Evolutionary conservation across 2,329 filamentous ascomycete species (phyloP).

Genomic region (Aspergillus quadricinctus): DNA sequence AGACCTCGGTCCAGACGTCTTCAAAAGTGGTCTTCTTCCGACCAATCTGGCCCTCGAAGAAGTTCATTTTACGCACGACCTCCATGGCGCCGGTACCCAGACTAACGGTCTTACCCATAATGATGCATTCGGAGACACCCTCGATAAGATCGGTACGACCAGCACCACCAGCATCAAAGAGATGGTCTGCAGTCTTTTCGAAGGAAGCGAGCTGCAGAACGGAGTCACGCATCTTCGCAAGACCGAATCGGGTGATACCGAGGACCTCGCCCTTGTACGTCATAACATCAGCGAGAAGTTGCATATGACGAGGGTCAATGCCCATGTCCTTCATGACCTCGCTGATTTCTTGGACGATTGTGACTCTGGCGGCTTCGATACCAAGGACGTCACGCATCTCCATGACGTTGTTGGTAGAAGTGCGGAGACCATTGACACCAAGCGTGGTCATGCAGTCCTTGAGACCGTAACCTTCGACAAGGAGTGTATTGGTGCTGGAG

Average conservation of each 20-base stretch:
- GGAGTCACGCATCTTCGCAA: conserved; percentile 93
- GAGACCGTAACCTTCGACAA: conserved; percentile 92
- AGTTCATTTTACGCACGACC: conserved; percentile 71
- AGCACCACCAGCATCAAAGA: conserved; percentile 88
- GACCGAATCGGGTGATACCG: conserved; percentile 91
- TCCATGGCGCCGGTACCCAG: conserved; percentile 91
- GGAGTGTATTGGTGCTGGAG: conserved; percentile 65
- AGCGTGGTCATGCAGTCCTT: conserved; percentile 87
- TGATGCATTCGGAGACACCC: conserved; percentile 94
- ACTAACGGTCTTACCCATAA: conserved; percentile 92
- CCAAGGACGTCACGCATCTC: conserved; percentile 83
- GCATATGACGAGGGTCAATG: conserved; percentile 97
- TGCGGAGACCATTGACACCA: conserved; percentile 74
- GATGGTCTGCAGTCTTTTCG: conserved; percentile 95
- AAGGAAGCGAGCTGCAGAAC: conserved; percentile 93
- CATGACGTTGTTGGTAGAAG: conserved; percentile 81
- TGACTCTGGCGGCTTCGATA: conserved; percentile 87
- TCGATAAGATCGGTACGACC: conserved; percentile 92
- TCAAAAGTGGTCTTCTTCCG: conserved; percentile 64
- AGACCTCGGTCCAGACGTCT: conserved; percentile 46
- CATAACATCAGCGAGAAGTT: conserved; percentile 95
- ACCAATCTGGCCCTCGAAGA: conserved; percentile 57
- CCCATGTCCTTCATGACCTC: conserved; percentile 90
- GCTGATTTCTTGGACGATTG: conserved; percentile 84
- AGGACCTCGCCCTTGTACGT: conserved; percentile 97